phyloP scores from a whole-genome alignment of 2,329 filamentous ascomycete genomes.

The Dactylellina haptotyla region DNA sequence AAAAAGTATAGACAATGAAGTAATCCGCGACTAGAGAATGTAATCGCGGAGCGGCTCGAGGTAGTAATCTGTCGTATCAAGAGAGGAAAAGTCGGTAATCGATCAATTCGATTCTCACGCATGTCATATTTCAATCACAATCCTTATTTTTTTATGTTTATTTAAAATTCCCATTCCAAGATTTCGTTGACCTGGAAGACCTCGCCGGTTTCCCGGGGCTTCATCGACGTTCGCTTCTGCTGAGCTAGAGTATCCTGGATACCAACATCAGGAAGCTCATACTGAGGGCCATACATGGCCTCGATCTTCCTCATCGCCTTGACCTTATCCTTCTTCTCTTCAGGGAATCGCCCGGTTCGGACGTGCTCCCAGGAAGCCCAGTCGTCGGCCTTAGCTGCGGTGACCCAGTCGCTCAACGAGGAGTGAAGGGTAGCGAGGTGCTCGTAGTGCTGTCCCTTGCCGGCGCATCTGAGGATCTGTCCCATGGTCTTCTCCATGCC shows the following conservation, averaged over 20 bases:
- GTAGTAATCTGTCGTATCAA: constrained; percentile 8
- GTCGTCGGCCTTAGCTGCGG: constrained; percentile 83
- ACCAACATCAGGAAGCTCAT: constrained; percentile 42
- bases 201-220: constrained; percentile 4
- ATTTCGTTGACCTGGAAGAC: constrained; percentile 40
- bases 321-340: constrained; percentile 28
- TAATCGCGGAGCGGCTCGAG: background rate
- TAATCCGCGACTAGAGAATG: background rate
- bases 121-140: background rate
- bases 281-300: constrained; percentile 46
- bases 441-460: constrained; percentile 41
- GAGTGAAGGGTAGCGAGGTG: constrained; percentile 73
- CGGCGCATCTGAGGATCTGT: constrained; percentile 77
- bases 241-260: constrained; percentile 36
- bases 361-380: constrained; percentile 70
- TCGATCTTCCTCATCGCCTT: constrained; percentile 51
- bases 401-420: constrained; percentile 87
- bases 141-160: background rate
- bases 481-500: constrained; percentile 94
- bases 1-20: constrained; percentile 12
- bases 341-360: constrained; percentile 35
- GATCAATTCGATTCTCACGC: background rate
- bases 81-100: constrained; percentile 1
- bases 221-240: constrained; percentile 40
- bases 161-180: constrained; percentile 43